A percentile compares a stretch with the other conserved stretches of the same genome.
These are phyloP conservation scores for Malania oleifera DNA, from an alignment of 164 flowering plant genomes.

Conservation along the genomic window DNA sequence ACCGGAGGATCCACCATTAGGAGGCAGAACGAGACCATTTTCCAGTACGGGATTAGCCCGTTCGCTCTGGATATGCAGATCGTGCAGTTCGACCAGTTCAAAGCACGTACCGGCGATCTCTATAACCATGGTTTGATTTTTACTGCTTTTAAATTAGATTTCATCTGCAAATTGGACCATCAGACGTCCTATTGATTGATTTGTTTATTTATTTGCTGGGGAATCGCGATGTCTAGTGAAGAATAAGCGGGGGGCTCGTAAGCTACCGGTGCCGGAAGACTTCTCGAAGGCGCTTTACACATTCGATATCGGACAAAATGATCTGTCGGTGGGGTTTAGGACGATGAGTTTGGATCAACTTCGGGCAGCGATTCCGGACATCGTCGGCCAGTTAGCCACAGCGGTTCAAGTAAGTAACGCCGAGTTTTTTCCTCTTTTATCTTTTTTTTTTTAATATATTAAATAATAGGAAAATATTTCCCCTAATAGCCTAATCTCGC, in stretches of 20 bases:
- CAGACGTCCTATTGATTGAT: too few relatives aligned
- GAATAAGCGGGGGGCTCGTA: too few relatives aligned
- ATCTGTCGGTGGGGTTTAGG: background rate
- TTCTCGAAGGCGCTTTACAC: conserved; percentile 7
- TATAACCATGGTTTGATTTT: too few relatives aligned
- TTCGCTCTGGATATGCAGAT: conserved; percentile 8
- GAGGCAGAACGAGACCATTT: too few relatives aligned
- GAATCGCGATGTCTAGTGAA: too few relatives aligned
- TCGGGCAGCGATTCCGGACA: conserved; percentile 3
- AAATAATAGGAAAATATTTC: too few relatives aligned
- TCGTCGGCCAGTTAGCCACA: background rate
- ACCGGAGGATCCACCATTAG: conserved; percentile 2
- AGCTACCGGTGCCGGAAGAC: conserved; percentile 3
- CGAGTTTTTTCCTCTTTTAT: too few relatives aligned
- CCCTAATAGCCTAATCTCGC: too few relatives aligned
- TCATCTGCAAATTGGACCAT: too few relatives aligned
- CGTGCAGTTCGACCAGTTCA: conserved; percentile 4
- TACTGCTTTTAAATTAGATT: too few relatives aligned
- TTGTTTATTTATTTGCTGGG: too few relatives aligned
- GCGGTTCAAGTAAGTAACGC: conserved; percentile 7
- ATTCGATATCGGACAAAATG: background rate
- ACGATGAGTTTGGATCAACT: background rate
- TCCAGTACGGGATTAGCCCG: conserved; percentile 5
- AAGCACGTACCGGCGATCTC: conserved; percentile 6
- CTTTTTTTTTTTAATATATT: too few relatives aligned